Evolutionary conservation across 768 basidiomycete genomes (phyloP).

Genomic region (Boletellus sp.): DNA sequence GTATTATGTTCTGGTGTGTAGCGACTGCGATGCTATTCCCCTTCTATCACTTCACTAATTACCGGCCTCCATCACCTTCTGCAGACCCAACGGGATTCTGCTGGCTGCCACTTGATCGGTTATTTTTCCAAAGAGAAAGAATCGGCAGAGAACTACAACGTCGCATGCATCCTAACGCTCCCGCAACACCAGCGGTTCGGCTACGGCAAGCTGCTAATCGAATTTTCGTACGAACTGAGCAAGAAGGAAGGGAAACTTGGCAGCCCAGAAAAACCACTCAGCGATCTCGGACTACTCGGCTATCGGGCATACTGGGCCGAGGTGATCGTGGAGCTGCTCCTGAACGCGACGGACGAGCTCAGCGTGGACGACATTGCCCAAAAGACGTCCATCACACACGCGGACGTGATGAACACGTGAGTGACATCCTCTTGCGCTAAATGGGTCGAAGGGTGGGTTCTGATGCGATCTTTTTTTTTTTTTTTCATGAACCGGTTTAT

Average conservation of each 20-base stretch:
- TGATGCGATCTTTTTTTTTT: too few species aligned
- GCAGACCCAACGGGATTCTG: conserved; percentile 79
- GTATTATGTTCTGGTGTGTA: conserved; percentile 95
- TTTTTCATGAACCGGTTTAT: too few species aligned
- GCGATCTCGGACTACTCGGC: conserved; percentile 86
- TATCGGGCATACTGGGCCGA: conserved; percentile 98
- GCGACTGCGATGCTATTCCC: not conserved
- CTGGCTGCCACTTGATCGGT: conserved; percentile 91
- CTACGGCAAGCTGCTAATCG: conserved; percentile 92
- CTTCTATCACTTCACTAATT: conserved; percentile 12
- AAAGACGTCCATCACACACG: conserved; percentile 90
- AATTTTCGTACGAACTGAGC: conserved; percentile 97
- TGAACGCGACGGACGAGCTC: conserved; percentile 68
- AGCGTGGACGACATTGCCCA: conserved; percentile 97
- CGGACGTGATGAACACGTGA: conserved; percentile 98
- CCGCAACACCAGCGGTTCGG: conserved; percentile 97
- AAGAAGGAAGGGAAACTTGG: conserved; percentile 96
- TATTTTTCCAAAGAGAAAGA: conserved; percentile 99
- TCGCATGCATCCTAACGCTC: conserved; percentile 97
- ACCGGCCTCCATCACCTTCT: conserved; percentile 1
- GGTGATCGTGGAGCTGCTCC: conserved; percentile 86
- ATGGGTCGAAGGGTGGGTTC: too few species aligned
- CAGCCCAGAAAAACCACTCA: conserved; percentile 95
- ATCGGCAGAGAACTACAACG: conserved; percentile 95
- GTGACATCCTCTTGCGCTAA: conserved; percentile 32